These are phyloP conservation scores for Podospora comata DNA, from an alignment of 495 filamentous ascomycete species.

Conservation along the genomic window DNA sequence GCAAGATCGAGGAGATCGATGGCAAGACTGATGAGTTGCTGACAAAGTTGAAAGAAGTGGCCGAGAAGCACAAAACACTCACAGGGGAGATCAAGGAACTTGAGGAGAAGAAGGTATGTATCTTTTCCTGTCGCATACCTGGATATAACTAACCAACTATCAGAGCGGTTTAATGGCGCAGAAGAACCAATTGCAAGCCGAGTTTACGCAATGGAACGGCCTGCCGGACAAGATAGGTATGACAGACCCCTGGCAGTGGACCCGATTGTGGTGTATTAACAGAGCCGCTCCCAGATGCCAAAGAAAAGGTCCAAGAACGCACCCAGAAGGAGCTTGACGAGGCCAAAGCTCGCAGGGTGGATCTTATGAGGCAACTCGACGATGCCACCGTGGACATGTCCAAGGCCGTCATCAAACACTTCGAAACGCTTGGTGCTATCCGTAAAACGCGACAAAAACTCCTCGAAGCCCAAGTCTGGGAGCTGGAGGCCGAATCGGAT, in stretches of 20 bases:
- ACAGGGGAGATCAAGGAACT: conserved; percentile 5
- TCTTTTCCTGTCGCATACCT: not conserved
- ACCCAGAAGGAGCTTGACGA: conserved; percentile 41
- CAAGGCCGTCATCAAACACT: conserved; percentile 55
- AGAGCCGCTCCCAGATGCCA: conserved; percentile 41
- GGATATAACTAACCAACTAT: conserved; percentile 24
- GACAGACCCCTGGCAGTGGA: not conserved
- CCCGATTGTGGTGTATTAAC: not conserved
- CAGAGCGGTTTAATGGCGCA: conserved; percentile 35
- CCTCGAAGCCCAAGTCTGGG: conserved; percentile 61
- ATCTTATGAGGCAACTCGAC: conserved; percentile 47
- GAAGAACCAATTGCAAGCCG: conserved; percentile 57
- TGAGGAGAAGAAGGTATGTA: conserved; percentile 34
- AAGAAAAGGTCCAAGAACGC: conserved; percentile 49
- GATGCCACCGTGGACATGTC: conserved; percentile 59
- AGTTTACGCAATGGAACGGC: conserved; percentile 56
- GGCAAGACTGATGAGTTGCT: conserved; percentile 39
- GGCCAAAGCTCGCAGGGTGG: conserved; percentile 23
- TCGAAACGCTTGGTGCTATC: conserved; percentile 59
- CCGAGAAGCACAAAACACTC: conserved; percentile 13
- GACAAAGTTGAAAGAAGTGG: conserved; percentile 35
- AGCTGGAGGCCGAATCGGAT: conserved; percentile 80
- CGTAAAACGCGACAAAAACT: conserved; percentile 59
- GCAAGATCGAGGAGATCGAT: conserved; percentile 36
- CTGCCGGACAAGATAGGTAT: conserved; percentile 69